A percentile compares a stretch with the other conserved stretches of the same genome.
Evolutionary conservation across 1,139 yeast genomes (phyloP).

Genomic region (Debaryomycetaceae sp.): DNA sequence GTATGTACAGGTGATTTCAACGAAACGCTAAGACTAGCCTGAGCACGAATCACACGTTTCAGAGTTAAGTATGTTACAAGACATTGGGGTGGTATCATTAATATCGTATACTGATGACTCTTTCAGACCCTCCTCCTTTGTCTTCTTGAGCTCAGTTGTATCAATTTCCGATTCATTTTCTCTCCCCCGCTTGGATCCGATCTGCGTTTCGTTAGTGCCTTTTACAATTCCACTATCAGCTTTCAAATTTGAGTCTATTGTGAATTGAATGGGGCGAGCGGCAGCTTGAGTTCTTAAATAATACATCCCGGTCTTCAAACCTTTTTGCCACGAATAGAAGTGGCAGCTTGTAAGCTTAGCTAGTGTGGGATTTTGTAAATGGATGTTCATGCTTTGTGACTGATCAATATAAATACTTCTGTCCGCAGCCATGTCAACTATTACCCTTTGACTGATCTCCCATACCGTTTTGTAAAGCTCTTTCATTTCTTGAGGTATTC

Average conservation of each 20-base stretch:
- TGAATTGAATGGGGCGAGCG: constrained; percentile 88
- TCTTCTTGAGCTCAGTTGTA: neutral
- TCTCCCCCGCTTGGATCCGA: neutral
- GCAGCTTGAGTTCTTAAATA: constrained; percentile 86
- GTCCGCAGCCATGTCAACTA: constrained; percentile 61
- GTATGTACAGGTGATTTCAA: constrained; percentile 3
- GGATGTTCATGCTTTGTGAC: constrained; percentile 58
- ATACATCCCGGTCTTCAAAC: constrained; percentile 63
- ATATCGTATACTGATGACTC: constrained; percentile 16
- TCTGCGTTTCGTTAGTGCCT: constrained; percentile 1
- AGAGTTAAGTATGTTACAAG: constrained; percentile 36
- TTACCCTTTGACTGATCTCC: constrained; percentile 56
- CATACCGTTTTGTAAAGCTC: constrained; percentile 56
- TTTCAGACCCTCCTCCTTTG: neutral
- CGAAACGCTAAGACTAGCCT: constrained; percentile 19
- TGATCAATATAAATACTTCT: constrained; percentile 60
- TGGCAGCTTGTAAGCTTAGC: constrained; percentile 59
- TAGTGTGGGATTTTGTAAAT: constrained; percentile 53
- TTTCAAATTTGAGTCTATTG: constrained; percentile 49
- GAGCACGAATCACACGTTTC: constrained; percentile 48
- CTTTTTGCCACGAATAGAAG: constrained; percentile 62
- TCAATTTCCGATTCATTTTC: neutral
- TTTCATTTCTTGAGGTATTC: constrained; percentile 50
- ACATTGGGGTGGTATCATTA: constrained; percentile 31
- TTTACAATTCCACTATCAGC: constrained; percentile 1